Percentiles rank a stretch among this genome's conserved stretches.
Evolutionary conservation across 1,284 basidiomycete species (phyloP).

Genomic region (Rhodotorula sp.): DNA sequence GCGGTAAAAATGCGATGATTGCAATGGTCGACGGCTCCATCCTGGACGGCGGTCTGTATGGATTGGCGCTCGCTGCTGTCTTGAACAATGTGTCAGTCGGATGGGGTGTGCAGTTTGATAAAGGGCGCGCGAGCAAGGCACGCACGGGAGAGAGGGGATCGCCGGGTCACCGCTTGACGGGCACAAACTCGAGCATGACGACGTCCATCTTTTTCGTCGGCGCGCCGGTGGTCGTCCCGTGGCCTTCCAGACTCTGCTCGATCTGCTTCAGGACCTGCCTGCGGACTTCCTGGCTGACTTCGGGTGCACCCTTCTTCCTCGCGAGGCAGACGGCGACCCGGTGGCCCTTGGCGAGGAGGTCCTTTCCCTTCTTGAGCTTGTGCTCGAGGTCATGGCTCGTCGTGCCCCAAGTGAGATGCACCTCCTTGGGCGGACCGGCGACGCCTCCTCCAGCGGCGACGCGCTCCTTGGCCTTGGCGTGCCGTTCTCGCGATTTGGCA

Average conservation of each 20-base stretch:
- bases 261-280: constrained; percentile 17
- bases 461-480: constrained; percentile 23
- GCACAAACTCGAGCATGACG: constrained; percentile 26
- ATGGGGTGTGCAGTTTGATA: too few relatives aligned
- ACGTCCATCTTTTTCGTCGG: constrained; percentile 14
- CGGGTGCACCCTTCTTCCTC: constrained; percentile 23
- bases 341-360: constrained; percentile 62
- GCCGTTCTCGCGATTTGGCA: constrained; percentile 45
- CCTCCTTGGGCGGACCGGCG: constrained; percentile 58
- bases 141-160: neutral
- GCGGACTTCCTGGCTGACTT: constrained; percentile 11
- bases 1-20: too few relatives aligned
- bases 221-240: constrained; percentile 10
- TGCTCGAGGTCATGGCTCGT: constrained; percentile 62
- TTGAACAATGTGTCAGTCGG: too few relatives aligned
- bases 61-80: too few relatives aligned
- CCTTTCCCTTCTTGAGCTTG: constrained; percentile 63
- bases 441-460: neutral
- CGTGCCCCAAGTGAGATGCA: constrained; percentile 70
- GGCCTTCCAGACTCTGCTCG: constrained; percentile 11
- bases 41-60: too few relatives aligned
- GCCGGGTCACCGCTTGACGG: neutral
- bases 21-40: too few relatives aligned
- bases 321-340: constrained; percentile 59
- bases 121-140: too few relatives aligned